Evolutionary conservation across 768 basidiomycete species (phyloP), one percentile per base, ranked within the genome.

Genomic region (Tricholoma bakamatsutake): DNA sequence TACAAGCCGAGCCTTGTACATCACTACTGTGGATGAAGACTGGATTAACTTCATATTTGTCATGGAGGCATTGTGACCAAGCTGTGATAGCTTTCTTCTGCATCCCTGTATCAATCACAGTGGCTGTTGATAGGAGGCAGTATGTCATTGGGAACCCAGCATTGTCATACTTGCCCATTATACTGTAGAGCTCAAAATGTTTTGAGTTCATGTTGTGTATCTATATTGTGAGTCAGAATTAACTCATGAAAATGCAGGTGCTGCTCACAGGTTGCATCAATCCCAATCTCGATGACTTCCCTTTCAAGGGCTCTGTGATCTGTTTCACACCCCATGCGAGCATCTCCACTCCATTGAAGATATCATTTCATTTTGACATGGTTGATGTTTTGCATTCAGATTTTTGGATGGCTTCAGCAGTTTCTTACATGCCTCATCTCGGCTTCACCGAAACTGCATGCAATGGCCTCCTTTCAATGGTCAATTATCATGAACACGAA

Each of bases 201-300:
- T n/a, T n/a, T n/a, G n/a, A n/a, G n/a, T n/a, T n/a, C n/a, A n/a
- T n/a, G 40, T 7, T 42, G 40, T 21, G 8, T 42, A 18, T 42
- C 7, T 10, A 6, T 3, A 6, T 7, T 6, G 40, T 42, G 18
- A 42, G 40, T 18, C n/a, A n/a, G n/a, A 39, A 42, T 18, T 42
- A 11, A 42, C 17, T 21, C 18, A 21, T 21, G 40, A 42, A 42
- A 8, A 42, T 18, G 40, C 40, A 42, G 40, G 40, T 42, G 11
- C 40, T 42, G 11, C 40, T 42, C 8, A 42, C 40, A 42, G 5
- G 40, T 42, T 42, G 40, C 40, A 12, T 42, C 49, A 30, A 50
- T 50, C 17, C 49, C 51, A 52, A 52, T 52, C 35, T 52, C 51
- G n/a, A 52, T 7, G 9, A 52, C 35, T 39, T 52, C 27, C 35